These are phyloP conservation scores for Helotiales sp. DNA, from an alignment of 2,329 filamentous ascomycete species.

Conservation along the genomic window DNA sequence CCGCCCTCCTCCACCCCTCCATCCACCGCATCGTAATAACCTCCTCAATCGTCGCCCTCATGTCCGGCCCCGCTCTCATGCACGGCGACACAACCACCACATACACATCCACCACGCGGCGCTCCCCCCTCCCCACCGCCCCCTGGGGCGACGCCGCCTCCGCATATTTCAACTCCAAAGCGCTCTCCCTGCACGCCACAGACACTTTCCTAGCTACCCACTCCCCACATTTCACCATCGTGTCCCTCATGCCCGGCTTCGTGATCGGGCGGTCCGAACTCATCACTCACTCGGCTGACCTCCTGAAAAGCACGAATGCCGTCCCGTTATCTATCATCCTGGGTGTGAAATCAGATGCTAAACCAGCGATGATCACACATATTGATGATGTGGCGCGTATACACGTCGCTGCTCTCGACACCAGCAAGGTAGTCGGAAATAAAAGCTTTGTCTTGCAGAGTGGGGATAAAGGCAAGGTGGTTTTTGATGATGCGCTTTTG, in stretches of 20 bases:
- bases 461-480: slow-evolving; percentile 4
- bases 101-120: neutral
- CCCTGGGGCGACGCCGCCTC: slow-evolving; percentile 31
- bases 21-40: slow-evolving; percentile 37
- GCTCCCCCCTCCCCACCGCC: slow-evolving; percentile 21
- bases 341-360: slow-evolving; percentile 18
- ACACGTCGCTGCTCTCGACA: slow-evolving; percentile 31
- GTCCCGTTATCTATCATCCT: slow-evolving; percentile 19
- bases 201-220: slow-evolving; percentile 15
- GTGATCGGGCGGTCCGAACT: slow-evolving; percentile 28
- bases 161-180: slow-evolving; percentile 41
- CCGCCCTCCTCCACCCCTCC: slow-evolving; percentile 27
- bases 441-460: slow-evolving; percentile 24
- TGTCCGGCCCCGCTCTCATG: slow-evolving; percentile 27
- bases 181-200: slow-evolving; percentile 33
- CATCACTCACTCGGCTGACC: slow-evolving; percentile 11
- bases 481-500: neutral
- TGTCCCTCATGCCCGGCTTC: slow-evolving; percentile 15
- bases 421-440: slow-evolving; percentile 25
- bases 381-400: slow-evolving; percentile 33
- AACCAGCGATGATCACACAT: slow-evolving; percentile 29
- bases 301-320: slow-evolving; percentile 14
- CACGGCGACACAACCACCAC: neutral
- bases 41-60: slow-evolving; percentile 36
- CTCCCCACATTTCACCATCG: neutral